phyloP scores from a whole-genome alignment of 352 stramenopile species.

The Phytophthora hybrid region DNA sequence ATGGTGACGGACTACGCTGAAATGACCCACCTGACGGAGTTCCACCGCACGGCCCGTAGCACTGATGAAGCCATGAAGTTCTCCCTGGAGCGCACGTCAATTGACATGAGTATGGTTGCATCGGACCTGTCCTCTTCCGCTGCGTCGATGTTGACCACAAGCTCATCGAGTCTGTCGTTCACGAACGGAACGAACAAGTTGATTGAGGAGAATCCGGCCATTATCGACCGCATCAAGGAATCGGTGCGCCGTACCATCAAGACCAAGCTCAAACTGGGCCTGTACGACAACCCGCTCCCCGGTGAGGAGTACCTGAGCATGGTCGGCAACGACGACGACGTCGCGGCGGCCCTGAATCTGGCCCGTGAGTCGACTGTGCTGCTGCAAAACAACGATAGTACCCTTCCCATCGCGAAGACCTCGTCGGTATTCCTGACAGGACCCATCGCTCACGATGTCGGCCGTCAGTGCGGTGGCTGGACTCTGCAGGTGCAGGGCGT shows the following conservation, averaged over 20 bases:
- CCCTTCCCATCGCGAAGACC: not conserved
- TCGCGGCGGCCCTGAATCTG: not conserved
- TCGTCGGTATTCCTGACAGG: not conserved
- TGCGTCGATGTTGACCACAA: not conserved
- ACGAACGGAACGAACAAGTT: not conserved
- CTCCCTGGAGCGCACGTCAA: not conserved
- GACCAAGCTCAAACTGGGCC: not conserved
- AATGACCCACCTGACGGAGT: not conserved
- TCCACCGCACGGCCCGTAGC: not conserved
- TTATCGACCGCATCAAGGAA: not conserved
- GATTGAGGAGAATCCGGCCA: not conserved
- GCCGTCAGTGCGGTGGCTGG: not conserved
- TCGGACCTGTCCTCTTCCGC: not conserved
- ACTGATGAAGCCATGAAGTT: not conserved
- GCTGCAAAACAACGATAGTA: conserved; percentile 3
- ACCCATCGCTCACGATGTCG: not conserved
- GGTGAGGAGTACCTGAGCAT: not conserved
- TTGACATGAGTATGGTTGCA: not conserved
- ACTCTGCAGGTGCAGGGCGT: not conserved
- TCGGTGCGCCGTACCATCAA: not conserved
- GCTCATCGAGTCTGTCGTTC: not conserved
- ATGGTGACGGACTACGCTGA: not conserved
- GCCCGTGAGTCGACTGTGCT: not conserved
- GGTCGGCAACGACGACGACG: not conserved
- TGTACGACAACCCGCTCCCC: not conserved